Conservation (phyloP, 1,284 basidiomycete genomes). For the Rhodotorula glutinis region DNA sequence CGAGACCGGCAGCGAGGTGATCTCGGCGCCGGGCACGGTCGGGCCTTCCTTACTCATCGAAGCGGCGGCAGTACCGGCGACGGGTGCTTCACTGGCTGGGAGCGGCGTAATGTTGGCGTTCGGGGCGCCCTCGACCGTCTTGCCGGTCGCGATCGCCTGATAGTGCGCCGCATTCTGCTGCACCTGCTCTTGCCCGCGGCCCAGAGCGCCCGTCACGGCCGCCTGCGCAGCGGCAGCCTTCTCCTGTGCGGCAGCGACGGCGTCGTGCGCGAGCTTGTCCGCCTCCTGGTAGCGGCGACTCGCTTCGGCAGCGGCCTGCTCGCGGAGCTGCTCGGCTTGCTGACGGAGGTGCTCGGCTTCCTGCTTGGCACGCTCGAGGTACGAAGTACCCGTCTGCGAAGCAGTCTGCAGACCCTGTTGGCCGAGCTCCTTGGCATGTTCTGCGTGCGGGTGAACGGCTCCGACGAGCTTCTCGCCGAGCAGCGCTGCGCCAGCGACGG, state of each 20-base stretch:
- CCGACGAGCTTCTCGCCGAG: conserved; percentile 22
- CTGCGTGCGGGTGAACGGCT: conserved; percentile 15
- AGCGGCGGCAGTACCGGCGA: not conserved
- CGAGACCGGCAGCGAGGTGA: conserved; percentile 6
- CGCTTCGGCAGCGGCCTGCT: not conserved
- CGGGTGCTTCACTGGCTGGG: conserved; percentile 18
- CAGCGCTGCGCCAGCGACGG: conserved; percentile 18
- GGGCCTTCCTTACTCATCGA: not conserved
- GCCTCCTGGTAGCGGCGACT: conserved; percentile 4
- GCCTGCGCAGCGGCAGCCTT: conserved; percentile 1
- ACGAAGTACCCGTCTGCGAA: conserved; percentile 1
- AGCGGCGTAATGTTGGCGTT: conserved; percentile 18
- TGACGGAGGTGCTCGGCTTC: not conserved
- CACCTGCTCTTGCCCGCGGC: not conserved
- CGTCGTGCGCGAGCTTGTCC: conserved; percentile 17
- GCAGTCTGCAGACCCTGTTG: conserved; percentile 17
- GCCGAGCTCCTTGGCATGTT: conserved; percentile 7
- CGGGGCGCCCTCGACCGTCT: conserved; percentile 3
- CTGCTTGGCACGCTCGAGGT: not conserved
- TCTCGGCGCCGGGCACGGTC: conserved; percentile 11
- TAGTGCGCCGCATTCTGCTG: conserved; percentile 8
- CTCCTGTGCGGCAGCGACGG: not conserved
- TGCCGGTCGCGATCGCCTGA: not conserved
- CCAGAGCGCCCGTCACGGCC: not conserved
- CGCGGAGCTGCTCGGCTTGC: not conserved